Evolutionary conservation across 2,329 filamentous ascomycete species (phyloP).

Genomic region (Fusarium drepaniforme): DNA sequence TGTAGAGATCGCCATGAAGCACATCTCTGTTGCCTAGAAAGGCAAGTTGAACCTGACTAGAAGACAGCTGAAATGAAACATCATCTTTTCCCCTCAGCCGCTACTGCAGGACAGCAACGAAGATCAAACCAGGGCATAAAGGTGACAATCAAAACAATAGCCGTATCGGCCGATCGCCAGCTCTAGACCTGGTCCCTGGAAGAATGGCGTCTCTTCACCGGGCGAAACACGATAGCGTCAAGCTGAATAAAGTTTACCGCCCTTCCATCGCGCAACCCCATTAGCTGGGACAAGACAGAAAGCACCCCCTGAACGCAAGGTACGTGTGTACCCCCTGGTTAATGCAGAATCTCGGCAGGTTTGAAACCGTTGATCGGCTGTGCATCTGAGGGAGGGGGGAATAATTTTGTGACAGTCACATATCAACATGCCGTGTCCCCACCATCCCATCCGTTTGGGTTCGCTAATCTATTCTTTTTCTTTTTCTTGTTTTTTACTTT

Average conservation of each 20-base stretch:
- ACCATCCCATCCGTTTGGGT: neutral
- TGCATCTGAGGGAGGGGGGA: neutral
- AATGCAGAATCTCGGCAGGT: neutral
- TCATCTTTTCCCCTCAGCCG: neutral
- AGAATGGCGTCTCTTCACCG: neutral
- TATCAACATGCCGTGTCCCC: neutral
- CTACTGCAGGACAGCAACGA: neutral
- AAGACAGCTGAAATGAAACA: neutral
- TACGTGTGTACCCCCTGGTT: neutral
- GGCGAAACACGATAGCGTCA: neutral
- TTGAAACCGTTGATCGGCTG: neutral
- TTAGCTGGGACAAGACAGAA: neutral
- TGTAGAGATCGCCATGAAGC: neutral
- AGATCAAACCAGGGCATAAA: neutral
- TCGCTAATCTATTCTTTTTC: neutral
- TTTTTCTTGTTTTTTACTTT: neutral
- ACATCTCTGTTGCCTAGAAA: neutral
- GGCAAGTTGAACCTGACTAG: neutral
- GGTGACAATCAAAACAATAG: neutral
- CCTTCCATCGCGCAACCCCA: neutral
- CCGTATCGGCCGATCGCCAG: constrained; percentile 1
- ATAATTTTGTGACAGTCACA: constrained; percentile 1
- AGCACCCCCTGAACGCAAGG: neutral
- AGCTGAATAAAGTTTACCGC: neutral
- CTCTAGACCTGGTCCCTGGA: neutral